phyloP scores from a whole-genome alignment of 805 yeast species.

The Nakazawaea populi region DNA sequence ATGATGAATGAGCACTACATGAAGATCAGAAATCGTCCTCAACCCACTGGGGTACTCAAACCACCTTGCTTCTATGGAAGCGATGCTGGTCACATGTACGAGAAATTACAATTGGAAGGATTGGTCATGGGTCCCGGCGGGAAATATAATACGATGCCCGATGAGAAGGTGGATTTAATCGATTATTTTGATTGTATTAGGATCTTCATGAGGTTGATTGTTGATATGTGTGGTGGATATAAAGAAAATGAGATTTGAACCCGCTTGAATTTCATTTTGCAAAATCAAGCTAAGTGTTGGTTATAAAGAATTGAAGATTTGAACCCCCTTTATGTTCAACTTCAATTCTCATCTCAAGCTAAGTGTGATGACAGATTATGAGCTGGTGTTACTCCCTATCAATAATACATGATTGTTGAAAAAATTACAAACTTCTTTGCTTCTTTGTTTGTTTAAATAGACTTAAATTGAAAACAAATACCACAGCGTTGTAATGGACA shows the following conservation, averaged over 20 bases:
- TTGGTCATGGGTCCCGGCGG: constrained; percentile 23
- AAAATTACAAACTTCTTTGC: too few species aligned
- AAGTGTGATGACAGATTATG: too few species aligned
- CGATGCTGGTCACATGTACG: constrained; percentile 21
- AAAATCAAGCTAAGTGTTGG: too few species aligned
- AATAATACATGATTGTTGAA: too few species aligned
- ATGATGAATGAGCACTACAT: constrained; percentile 14
- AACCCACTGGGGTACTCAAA: constrained; percentile 20
- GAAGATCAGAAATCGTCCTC: constrained; percentile 14
- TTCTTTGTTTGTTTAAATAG: too few species aligned
- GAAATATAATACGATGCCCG: constrained; percentile 21
- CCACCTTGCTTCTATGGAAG: constrained; percentile 22
- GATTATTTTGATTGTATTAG: constrained; percentile 20
- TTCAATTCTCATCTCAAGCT: too few species aligned
- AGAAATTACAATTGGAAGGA: constrained; percentile 19
- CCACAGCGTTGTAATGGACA: too few species aligned
- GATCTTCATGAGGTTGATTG: constrained; percentile 18
- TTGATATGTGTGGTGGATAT: constrained; percentile 18
- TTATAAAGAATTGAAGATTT: too few species aligned
- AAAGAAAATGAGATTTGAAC: not conserved
- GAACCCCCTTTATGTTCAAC: too few species aligned
- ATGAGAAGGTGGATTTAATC: constrained; percentile 18
- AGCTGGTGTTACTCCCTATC: too few species aligned
- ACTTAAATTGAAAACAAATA: too few species aligned
- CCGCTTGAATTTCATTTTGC: not conserved